phyloP scores from a whole-genome alignment of 2,329 filamentous ascomycete species.

The Paraphaeosphaeria minitans region DNA sequence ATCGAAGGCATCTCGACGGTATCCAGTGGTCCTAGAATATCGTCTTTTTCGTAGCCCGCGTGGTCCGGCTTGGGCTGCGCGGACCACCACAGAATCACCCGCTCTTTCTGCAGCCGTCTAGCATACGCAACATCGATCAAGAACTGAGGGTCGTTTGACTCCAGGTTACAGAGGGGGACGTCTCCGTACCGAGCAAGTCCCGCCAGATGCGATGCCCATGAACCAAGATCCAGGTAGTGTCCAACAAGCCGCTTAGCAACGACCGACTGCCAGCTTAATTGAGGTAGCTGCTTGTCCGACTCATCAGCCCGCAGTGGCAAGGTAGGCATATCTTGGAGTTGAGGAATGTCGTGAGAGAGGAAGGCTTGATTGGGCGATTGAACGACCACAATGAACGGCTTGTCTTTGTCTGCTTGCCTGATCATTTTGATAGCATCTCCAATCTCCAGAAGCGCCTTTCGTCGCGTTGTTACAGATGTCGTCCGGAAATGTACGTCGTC shows the following conservation, averaged over 20 bases:
- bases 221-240: conserved; percentile 90
- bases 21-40: conserved; percentile 81
- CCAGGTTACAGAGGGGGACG: conserved; percentile 92
- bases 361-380: conserved; percentile 86
- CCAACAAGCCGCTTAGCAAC: conserved; percentile 83
- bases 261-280: conserved; percentile 91
- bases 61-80: conserved; percentile 85
- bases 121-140: conserved; percentile 97
- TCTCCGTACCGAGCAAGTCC: conserved; percentile 90
- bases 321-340: conserved; percentile 82
- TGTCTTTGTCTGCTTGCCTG: conserved; percentile 75
- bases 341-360: conserved; percentile 82
- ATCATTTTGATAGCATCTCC: conserved; percentile 89
- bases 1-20: conserved; percentile 88
- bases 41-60: conserved; percentile 92
- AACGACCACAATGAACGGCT: conserved; percentile 82
- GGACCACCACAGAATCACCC: conserved; percentile 98
- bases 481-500: conserved; percentile 84
- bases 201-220: conserved; percentile 88
- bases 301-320: conserved; percentile 81
- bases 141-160: conserved; percentile 91
- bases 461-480: conserved; percentile 83
- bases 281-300: conserved; percentile 84
- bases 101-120: conserved; percentile 83
- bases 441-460: conserved; percentile 87